These are phyloP conservation scores for Ganoderma boninense DNA, from an alignment of 1,284 basidiomycete species.

Conservation along the genomic window DNA sequence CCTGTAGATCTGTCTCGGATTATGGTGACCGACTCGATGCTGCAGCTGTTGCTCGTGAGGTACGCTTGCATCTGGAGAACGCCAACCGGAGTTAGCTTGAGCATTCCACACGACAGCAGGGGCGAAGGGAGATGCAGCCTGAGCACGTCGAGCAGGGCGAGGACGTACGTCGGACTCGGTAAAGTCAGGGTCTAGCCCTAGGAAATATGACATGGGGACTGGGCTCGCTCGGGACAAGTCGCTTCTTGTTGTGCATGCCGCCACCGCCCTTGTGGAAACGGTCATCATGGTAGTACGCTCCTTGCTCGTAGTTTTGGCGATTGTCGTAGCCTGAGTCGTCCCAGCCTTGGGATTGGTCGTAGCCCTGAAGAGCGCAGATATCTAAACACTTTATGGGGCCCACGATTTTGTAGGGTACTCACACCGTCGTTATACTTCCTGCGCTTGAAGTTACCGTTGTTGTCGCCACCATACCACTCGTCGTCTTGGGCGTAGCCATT, in stretches of 20 bases:
- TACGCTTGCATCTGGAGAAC: slow-evolving; percentile 75
- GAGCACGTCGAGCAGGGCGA: slow-evolving; percentile 25
- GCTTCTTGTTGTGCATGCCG: slow-evolving; percentile 67
- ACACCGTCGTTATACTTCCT: slow-evolving; percentile 81
- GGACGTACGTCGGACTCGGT: slow-evolving; percentile 87
- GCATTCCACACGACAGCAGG: background rate
- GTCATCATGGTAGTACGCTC: slow-evolving; percentile 53
- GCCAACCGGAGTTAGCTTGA: background rate
- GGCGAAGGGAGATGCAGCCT: background rate
- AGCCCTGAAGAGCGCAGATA: slow-evolving; percentile 49
- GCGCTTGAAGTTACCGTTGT: slow-evolving; percentile 76
- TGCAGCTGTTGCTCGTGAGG: slow-evolving; percentile 76
- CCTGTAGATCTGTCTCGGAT: slow-evolving; percentile 93
- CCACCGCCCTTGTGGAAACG: slow-evolving; percentile 46
- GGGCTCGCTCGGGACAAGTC: slow-evolving; percentile 79
- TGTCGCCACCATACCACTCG: slow-evolving; percentile 72
- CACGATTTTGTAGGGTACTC: slow-evolving; percentile 33
- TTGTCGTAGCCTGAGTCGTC: slow-evolving; percentile 51
- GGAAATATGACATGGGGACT: slow-evolving; percentile 91
- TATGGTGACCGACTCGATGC: slow-evolving; percentile 87
- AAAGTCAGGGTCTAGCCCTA: slow-evolving; percentile 89
- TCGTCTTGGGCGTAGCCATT: slow-evolving; percentile 67
- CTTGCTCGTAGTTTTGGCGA: slow-evolving; percentile 42
- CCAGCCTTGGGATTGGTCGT: slow-evolving; percentile 51
- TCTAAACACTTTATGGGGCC: background rate